Evolutionary conservation across 805 yeast species (phyloP), one percentile per base, ranked within the genome.

Genomic region (Suhomyces faveliae): DNA sequence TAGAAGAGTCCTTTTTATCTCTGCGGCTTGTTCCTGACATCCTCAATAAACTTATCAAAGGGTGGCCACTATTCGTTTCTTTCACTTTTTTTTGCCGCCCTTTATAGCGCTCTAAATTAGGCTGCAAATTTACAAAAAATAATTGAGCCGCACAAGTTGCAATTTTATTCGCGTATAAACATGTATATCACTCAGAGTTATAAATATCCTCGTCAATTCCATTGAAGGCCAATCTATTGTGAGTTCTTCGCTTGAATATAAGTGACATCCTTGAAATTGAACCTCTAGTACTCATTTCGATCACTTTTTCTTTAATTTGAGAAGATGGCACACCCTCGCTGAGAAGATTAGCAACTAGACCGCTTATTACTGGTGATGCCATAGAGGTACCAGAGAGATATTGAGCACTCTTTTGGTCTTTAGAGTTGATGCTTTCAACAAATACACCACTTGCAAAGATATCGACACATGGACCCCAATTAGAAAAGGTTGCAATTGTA

Each of bases 401-500:
- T 29, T 63, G 63, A 6, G 78, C 52, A 21, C 47, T 42, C 15
- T 55, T 43, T 11, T 45, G 39, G 19, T 62, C 55, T 25, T 59
- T 54, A 35, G 69, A 70, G 9, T 79, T 72, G 11, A 85, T 71
- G 46, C 91, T 84, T 22, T 73, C 68, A 2, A 89, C 84, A 12
- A 71, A 69, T 0, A 83, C 84, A 0, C 98, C 98, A 42, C 92
- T 80, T 0, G 97, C 89, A 66, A 87, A 85, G 0, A 89, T 73
- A 59, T 89, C 89, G 6, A 91, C 95, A 64, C 97, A 92, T n/a
- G 74, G 71, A 0, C 98, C 97, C 90, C 91, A 88, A 61, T 92
- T 91, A n/a, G 94, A 80, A 58, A 92, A 91, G 10, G 77, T 60
- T 0, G 97, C 95, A 29, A 90, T 72, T 2, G 73, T 56, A 56